Evolutionary conservation across 2,329 filamentous ascomycete genomes (phyloP), one percentile per base, ranked within the genome.

Genomic region (Fusarium heterosporum): DNA sequence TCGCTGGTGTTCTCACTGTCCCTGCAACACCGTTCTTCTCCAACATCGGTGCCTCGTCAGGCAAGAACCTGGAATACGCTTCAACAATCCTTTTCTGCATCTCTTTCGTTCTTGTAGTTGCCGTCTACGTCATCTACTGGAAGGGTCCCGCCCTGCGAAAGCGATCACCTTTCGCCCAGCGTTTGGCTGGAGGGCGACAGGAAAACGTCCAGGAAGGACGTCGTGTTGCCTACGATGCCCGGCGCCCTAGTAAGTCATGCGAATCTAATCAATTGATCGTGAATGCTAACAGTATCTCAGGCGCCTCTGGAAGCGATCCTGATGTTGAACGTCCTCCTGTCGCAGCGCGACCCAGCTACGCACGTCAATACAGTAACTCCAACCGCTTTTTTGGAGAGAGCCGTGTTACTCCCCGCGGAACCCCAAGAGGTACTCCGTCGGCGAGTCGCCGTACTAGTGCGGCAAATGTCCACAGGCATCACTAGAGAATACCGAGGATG

Each of bases 1-100:
- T 93, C 1, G 91, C 90, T 3, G 90, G 91, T 76, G 82, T 92
- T 10, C 84, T 92, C 2, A 90, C 90, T 1, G 82, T 92, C 48
- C 89, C 89, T 14, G 87, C 90, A 0, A 85, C 85, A 0, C 90
- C 90, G 0, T 88, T 89, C 77, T 89, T 88, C 76, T 72, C 78
- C 46, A 87, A 89, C 69, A 87, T 90, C 17, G 79, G 78, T 28
- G 80, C 68, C 3, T 73, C 69, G 6, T 75, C 82, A 25, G 80
- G 81, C 16, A 81, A 82, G 65, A 82, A 85, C 45, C 77, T 90
- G 3, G 83, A 87, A 66, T 85, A 87, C 58, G 87, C 88, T 1
- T 86, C 82, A 6, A 90, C 87, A 0, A 89, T 91, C 46, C 83
- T 91, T 0, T 87, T 86, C 71, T 83, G 80, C 67, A 87, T 91